A percentile compares a stretch with the other conserved stretches of the same genome.
Evolutionary conservation across 1,284 basidiomycete genomes (phyloP).

Genomic region (Salmacisia buchloeana): DNA sequence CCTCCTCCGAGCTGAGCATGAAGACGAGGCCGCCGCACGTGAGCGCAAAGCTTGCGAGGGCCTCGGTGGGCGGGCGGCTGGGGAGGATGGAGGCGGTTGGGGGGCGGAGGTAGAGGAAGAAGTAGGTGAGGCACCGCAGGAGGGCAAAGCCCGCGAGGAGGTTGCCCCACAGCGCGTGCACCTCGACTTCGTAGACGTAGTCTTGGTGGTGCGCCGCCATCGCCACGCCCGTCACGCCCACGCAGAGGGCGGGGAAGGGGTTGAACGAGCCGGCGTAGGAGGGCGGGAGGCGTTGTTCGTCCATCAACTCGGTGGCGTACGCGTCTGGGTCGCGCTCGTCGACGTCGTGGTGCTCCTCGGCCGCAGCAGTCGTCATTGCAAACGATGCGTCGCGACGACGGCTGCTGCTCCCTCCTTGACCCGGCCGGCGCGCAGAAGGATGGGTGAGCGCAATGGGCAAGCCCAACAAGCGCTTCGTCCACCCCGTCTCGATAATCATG

Average conservation of each 20-base stretch:
- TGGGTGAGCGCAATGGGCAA: slow-evolving; percentile 28
- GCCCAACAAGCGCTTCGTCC: slow-evolving; percentile 31
- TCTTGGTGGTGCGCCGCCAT: slow-evolving; percentile 93
- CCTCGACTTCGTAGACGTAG: slow-evolving; percentile 74
- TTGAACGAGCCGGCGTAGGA: slow-evolving; percentile 76
- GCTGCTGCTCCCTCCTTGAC: neutral
- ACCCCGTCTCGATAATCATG: slow-evolving; percentile 77
- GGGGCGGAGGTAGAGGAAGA: slow-evolving; percentile 79
- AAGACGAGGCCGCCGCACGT: slow-evolving; percentile 83
- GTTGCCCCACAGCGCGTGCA: slow-evolving; percentile 86
- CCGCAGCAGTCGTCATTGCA: too few relatives aligned
- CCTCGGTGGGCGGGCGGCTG: slow-evolving; percentile 89
- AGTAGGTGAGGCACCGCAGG: slow-evolving; percentile 79
- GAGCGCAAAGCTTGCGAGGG: slow-evolving; percentile 77
- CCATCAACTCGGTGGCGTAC: slow-evolving; percentile 19
- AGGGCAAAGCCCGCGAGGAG: slow-evolving; percentile 76
- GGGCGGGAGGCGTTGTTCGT: slow-evolving; percentile 31
- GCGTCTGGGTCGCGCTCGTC: slow-evolving; percentile 15
- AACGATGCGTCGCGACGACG: too few relatives aligned
- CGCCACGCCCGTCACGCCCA: slow-evolving; percentile 85
- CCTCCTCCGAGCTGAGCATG: slow-evolving; percentile 83
- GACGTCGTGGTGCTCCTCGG: neutral
- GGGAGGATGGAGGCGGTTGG: slow-evolving; percentile 61
- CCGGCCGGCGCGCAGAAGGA: slow-evolving; percentile 14
- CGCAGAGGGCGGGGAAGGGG: slow-evolving; percentile 72